Evolutionary conservation across 2,329 filamentous ascomycete species (phyloP).

Genomic region (Cryphonectria japonica): DNA sequence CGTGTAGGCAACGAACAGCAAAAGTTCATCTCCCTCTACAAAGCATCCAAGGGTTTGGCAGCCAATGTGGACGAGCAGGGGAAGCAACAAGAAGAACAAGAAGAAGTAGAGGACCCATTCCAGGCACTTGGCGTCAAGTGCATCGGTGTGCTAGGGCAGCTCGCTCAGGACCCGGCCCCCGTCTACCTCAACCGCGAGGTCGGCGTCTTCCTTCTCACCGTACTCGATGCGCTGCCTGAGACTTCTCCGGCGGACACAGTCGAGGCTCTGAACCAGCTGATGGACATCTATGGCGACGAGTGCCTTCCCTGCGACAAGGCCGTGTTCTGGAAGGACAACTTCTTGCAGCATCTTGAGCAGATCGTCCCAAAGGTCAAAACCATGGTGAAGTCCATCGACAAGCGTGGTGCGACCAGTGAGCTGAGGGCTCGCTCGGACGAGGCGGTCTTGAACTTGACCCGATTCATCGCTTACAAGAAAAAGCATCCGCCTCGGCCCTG

Average conservation of each 20-base stretch:
- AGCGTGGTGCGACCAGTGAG: constrained; percentile 56
- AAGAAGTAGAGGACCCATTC: constrained; percentile 56
- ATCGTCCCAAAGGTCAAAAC: constrained; percentile 56
- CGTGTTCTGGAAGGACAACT: constrained; percentile 67
- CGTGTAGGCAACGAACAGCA: constrained; percentile 58
- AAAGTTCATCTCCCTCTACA: constrained; percentile 68
- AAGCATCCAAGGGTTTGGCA: constrained; percentile 53
- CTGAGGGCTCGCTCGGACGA: constrained; percentile 64
- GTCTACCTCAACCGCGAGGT: constrained; percentile 62
- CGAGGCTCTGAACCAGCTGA: constrained; percentile 68
- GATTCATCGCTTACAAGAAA: constrained; percentile 69
- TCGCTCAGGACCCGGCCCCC: constrained; percentile 60
- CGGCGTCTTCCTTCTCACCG: constrained; percentile 63
- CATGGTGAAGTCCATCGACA: constrained; percentile 64
- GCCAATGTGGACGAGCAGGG: constrained; percentile 23
- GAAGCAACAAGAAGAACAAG: constrained; percentile 35
- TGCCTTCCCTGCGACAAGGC: constrained; percentile 59
- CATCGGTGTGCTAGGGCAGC: constrained; percentile 66
- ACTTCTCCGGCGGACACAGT: constrained; percentile 61
- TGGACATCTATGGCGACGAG: constrained; percentile 70
- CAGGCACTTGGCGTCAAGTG: constrained; percentile 68
- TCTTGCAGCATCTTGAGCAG: constrained; percentile 62
- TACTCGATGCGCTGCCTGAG: constrained; percentile 55
- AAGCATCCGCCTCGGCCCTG: constrained; percentile 49
- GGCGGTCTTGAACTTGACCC: constrained; percentile 60